Evolutionary conservation across 2,329 filamentous ascomycete species (phyloP), one percentile per base, ranked within the genome.

Genomic region (Colletotrichum sp.): DNA sequence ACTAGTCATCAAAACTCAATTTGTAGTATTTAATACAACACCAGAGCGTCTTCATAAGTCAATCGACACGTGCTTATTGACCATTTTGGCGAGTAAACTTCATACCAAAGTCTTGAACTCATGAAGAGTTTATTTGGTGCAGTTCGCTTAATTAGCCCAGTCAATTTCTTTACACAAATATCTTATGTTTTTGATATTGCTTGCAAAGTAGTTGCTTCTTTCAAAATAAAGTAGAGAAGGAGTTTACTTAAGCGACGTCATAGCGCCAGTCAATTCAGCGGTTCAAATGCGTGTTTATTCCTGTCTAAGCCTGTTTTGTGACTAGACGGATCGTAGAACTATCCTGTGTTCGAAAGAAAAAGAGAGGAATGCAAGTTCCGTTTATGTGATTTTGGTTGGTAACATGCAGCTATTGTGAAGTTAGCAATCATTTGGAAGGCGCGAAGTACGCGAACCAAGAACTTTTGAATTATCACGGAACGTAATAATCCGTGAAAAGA

Each of bases 111-210:
- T 21, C 10, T 52, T 52, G n/a, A 4, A n/a, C n/a, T 21, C n/a
- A 8, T 13, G 10, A 6, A 3, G 10, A 1, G 13, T 52, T 1
- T 8, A 1, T 13, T 5, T 8, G 4, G 10, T 48, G 3, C 12
- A 24, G 6, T 48, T 13, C 10, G n/a, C 43, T 2, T 5, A 48
- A 32, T 32, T 32, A 10, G 1, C 30, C 10, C 10, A 48, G 43
- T 13, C 2, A 48, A 3, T 7, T 21, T 52, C n/a, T 21, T 1
- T n/a, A 8, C n/a, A 13, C 12, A 52, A 8, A 1, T 2, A 21
- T 52, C 6, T 13, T n/a, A n/a, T n/a, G n/a, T 52, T 13, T 8
- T 3, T 3, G 5, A 52, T 12, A 8, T 13, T n/a, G 6, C n/a
- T 52, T 13, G 10, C n/a, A 4, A 52, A 3, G 3, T 13, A 52